These are phyloP conservation scores for Hyaloraphidium curvatum DNA, from an alignment of 192 early-diverging fungal species.

Conservation along the genomic window DNA sequence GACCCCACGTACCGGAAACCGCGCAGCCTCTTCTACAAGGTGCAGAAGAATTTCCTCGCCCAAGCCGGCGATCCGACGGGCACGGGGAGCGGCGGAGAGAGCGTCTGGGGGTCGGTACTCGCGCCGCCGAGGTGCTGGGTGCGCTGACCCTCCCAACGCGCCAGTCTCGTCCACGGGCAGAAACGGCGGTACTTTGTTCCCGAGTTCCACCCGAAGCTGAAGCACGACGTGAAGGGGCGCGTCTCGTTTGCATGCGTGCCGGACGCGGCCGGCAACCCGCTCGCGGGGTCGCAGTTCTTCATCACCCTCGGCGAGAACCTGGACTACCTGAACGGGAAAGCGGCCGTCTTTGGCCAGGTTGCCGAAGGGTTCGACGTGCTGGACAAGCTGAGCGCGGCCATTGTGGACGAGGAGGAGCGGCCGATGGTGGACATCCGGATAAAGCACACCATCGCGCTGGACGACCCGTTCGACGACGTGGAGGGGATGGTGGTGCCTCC, in stretches of 20 bases:
- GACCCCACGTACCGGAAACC: too few relatives aligned
- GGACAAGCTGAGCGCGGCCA: constrained; percentile 50
- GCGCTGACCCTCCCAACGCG: not conserved
- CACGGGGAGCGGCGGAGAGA: constrained; percentile 47
- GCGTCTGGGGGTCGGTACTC: constrained; percentile 35
- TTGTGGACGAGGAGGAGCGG: constrained; percentile 60
- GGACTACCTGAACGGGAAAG: constrained; percentile 65
- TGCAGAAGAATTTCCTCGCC: constrained; percentile 59
- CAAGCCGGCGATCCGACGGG: constrained; percentile 58
- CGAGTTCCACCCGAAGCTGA: constrained; percentile 59
- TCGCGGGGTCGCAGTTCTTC: constrained; percentile 64
- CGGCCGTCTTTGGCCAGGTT: constrained; percentile 69
- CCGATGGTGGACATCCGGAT: constrained; percentile 28
- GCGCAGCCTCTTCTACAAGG: constrained; percentile 55
- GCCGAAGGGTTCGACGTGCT: constrained; percentile 78
- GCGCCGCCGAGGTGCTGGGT: not conserved
- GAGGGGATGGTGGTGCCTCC: constrained; percentile 39
- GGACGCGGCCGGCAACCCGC: constrained; percentile 10
- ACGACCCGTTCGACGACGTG: constrained; percentile 84
- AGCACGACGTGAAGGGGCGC: constrained; percentile 49
- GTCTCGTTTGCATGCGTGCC: constrained; percentile 50
- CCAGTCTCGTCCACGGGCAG: constrained; percentile 30
- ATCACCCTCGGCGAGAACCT: constrained; percentile 52
- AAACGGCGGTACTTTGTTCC: constrained; percentile 47
- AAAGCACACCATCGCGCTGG: constrained; percentile 73